Conservation (phyloP, 2,329 filamentous ascomycete species). For the Hymenoscyphus repandus region DNA sequence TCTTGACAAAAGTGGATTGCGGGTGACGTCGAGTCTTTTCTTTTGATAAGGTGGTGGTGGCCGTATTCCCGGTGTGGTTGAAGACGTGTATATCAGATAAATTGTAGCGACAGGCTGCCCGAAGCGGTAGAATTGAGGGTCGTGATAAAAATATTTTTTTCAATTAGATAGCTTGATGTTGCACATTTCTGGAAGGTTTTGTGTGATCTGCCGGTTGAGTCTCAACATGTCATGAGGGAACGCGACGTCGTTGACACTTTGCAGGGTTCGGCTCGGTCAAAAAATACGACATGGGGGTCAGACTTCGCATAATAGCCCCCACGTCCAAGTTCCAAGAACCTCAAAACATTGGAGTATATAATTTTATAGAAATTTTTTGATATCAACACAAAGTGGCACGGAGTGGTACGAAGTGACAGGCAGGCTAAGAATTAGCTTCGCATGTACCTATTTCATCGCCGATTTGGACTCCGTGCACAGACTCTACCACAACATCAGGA, state of each 20-base stretch:
- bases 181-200: not conserved
- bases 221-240: not conserved
- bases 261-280: not conserved
- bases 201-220: not conserved
- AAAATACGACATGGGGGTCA: no score
- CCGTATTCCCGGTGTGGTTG: not conserved
- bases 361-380: no score
- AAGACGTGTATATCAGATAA: not conserved
- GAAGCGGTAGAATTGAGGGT: not conserved
- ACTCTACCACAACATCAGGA: no score
- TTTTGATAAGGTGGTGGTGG: not conserved
- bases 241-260: not conserved
- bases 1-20: not conserved
- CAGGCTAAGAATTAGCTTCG: no score
- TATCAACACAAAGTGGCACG: no score
- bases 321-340: no score
- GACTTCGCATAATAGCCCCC: no score
- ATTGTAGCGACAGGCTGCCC: not conserved
- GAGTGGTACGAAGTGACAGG: no score
- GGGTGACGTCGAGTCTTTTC: no score
- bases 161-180: not conserved
- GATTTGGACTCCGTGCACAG: no score
- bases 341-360: no score
- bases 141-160: not conserved
- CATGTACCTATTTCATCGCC: no score